Evolutionary conservation across 371 early-diverging fungal genomes (phyloP), one percentile per base, ranked within the genome.

Genomic region (Lichtheimia ramosa): DNA sequence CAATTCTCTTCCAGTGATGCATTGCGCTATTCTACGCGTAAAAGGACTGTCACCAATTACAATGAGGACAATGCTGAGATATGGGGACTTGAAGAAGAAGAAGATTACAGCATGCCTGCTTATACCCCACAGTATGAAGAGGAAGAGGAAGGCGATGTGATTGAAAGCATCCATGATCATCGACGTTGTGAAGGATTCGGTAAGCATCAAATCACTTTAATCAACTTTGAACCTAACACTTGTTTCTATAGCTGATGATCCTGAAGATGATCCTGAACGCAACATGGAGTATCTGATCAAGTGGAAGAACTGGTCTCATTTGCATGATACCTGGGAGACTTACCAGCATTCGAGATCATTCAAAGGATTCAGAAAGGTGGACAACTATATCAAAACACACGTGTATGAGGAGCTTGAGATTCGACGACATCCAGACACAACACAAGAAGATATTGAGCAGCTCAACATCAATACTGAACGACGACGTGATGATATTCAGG

Each of bases 261-360:
- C 74, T 15, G 66, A 74, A 39, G 82, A 78, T 24, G 68, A 67
- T 23, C 84, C 85, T 24, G 82, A 83, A 55, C 65, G 57, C 28
- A 89, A 90, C 56, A 67, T 90, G 63, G 92, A 94, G 74, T 97
- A 88, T 59, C 79, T 89, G 10, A 84, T 98, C 66, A 97, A 98
- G 66, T 98, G 98, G 98, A 90, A 90, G 70, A 85, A 89, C 3
- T 87, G 86, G 82, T 93, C 95, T 5, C 95, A 96, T 75, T 75
- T 93, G 46, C 93, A 96, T 66, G 89, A 94, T 54, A 94, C 96
- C 1, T 98, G 99, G 99, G 91, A 95, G 59, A 75, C 74, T 0
- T 83, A 81, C 46, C 75, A 74, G 10, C 74, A 80, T 28, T 83
- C 97, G 21, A 73, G 72, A 13, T 75, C 82, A 7, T 85, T 83